Evolutionary conservation across 306 rosid genomes (phyloP), one percentile per base, ranked within the genome.

Genomic region (Castanea mollissima): DNA sequence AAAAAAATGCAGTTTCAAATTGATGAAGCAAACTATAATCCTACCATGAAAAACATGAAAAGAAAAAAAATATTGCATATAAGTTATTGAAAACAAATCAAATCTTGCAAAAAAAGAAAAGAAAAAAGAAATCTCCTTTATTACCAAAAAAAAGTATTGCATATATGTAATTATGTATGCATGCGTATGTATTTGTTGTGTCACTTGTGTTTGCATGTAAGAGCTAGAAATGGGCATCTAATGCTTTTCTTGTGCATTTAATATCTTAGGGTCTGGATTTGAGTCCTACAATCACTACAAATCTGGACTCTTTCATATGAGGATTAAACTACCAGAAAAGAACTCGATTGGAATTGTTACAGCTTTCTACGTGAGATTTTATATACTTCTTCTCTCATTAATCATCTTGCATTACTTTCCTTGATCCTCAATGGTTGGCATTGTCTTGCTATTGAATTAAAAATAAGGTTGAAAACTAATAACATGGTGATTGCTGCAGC

Each of bases 271-370:
- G 15, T 70, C 86, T 46, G 92, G 84, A 19, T 84, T 86, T 71
- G 76, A 69, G 55, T 89, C 92, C 7, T 80, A 89, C 80, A 23
- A 49, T 38, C 77, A 65, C 0, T 86, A 89, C 76, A 89, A 70
- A 67, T 89, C 92, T 6, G 89, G 92, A 15, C 80, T 72, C 74
- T 89, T 89, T n/a, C 71, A 83, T 31, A 82, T 83, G 85, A 83
- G 74, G 78, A 64, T 83, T 41, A 84, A 82, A 73, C 55, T 80
- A 25, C 89, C 90, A 1, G 51, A 79, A 21, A 84, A 75, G 55
- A 75, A 89, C 32, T 89, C 86, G 2, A 70, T 63, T 0, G 80
- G 84, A 73, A 74, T 86, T 14, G 81, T 89, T 0, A 81, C 90
- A 32, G 84, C 88, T 13, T 86, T 86, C 35, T 86, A 86, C 69